These are phyloP conservation scores for Sporisorium exsertum DNA, from an alignment of 1,284 basidiomycete genomes.

Conservation along the genomic window DNA sequence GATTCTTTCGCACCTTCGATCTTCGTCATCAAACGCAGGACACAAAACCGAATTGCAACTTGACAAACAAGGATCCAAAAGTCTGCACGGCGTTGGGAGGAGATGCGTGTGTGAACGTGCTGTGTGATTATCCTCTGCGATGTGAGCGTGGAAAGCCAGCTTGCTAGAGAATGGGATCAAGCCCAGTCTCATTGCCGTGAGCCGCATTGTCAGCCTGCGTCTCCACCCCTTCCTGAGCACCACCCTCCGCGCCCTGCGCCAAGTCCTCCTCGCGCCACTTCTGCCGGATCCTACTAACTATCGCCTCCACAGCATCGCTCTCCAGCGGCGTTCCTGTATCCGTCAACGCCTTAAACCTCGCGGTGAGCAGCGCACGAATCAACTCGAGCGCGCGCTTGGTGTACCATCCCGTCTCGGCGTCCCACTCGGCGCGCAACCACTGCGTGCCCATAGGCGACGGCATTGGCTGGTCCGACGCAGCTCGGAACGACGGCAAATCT, in stretches of 20 bases:
- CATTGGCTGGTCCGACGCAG: too few relatives aligned
- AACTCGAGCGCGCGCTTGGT: slow-evolving; percentile 46
- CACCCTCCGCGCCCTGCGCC: background rate
- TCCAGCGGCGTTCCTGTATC: slow-evolving; percentile 21
- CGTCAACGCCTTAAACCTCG: slow-evolving; percentile 44
- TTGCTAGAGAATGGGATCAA: slow-evolving; percentile 14
- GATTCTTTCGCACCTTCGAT: background rate
- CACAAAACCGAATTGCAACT: background rate
- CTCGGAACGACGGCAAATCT: background rate
- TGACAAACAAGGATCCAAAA: background rate
- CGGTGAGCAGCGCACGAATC: slow-evolving; percentile 41
- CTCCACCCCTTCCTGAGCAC: background rate
- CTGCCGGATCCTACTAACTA: slow-evolving; percentile 11
- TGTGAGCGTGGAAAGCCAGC: background rate
- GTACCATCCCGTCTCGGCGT: slow-evolving; percentile 60
- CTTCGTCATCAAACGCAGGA: background rate
- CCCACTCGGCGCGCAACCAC: slow-evolving; percentile 20
- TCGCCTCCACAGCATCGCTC: background rate
- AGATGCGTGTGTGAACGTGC: background rate
- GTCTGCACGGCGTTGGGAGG: background rate
- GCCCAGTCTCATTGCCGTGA: background rate
- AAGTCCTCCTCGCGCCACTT: slow-evolving; percentile 46
- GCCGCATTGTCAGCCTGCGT: background rate
- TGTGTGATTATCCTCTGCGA: background rate
- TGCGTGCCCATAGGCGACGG: slow-evolving; percentile 5